Conservation (phyloP, 2,329 filamentous ascomycete genomes). For the Septoria petroselini region DNA sequence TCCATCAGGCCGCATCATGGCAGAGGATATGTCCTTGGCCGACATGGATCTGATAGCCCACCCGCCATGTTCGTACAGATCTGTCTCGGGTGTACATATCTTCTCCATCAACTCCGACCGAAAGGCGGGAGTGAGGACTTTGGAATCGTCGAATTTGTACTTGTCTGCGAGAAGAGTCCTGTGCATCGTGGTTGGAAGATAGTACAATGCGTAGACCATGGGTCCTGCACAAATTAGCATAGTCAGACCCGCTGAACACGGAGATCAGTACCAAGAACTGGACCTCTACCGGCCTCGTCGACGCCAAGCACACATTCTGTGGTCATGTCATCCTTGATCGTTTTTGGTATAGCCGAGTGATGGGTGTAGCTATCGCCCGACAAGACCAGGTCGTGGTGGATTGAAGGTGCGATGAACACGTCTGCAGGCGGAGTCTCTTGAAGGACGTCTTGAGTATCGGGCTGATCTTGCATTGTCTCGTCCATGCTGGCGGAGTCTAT, state of each 20-base stretch:
- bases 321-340: conserved; percentile 42
- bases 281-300: conserved; percentile 89
- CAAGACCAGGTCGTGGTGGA: conserved; percentile 41
- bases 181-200: conserved; percentile 62
- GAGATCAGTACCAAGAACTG: conserved; percentile 72
- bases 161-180: conserved; percentile 71
- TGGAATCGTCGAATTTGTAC: conserved; percentile 92
- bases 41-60: conserved; percentile 82
- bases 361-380: conserved; percentile 49
- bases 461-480: conserved; percentile 32
- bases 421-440: conserved; percentile 37
- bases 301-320: conserved; percentile 77
- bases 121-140: conserved; percentile 77
- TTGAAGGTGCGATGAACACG: conserved; percentile 50
- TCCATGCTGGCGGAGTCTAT: conserved; percentile 25
- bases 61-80: conserved; percentile 65
- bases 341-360: conserved; percentile 45
- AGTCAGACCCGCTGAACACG: conserved; percentile 1
- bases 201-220: conserved; percentile 69
- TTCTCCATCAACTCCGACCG: conserved; percentile 68
- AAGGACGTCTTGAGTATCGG: conserved; percentile 34
- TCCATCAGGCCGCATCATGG: conserved; percentile 64
- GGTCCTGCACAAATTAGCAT: conserved; percentile 46
- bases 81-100: conserved; percentile 64
- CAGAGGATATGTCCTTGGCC: conserved; percentile 74